phyloP scores from a whole-genome alignment of 352 stramenopile genomes.

The Phytophthora capsici region DNA sequence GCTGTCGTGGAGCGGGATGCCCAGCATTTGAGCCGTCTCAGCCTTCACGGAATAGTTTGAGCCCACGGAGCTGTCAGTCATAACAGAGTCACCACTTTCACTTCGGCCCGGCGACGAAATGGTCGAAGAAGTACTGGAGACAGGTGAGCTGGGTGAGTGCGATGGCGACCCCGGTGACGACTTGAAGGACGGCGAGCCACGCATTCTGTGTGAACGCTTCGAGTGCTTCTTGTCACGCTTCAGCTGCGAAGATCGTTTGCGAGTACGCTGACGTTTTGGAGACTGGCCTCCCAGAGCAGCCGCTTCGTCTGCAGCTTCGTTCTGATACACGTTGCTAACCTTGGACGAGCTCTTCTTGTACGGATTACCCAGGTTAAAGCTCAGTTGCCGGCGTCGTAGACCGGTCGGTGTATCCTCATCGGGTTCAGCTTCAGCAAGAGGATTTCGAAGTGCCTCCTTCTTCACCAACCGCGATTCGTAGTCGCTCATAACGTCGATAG shows the following conservation, averaged over 20 bases:
- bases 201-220: conserved; percentile 68
- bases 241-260: conserved; percentile 86
- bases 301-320: conserved; percentile 86
- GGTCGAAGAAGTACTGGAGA: conserved; percentile 60
- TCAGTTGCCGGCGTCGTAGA: conserved; percentile 75
- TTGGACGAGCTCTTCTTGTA: conserved; percentile 92
- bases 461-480: conserved; percentile 89
- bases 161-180: conserved; percentile 77
- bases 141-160: conserved; percentile 59
- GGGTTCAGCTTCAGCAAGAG: conserved; percentile 81
- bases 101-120: conserved; percentile 73
- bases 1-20: conserved; percentile 73
- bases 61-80: conserved; percentile 61
- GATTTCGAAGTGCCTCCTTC: conserved; percentile 87
- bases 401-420: conserved; percentile 85
- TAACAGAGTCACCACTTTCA: conserved; percentile 64
- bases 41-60: conserved; percentile 86
- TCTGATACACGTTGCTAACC: conserved; percentile 83
- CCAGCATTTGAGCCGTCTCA: conserved; percentile 78
- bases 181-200: conserved; percentile 72
- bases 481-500: conserved; percentile 90
- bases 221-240: conserved; percentile 82
- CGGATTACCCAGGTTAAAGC: conserved; percentile 87
- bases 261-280: conserved; percentile 79
- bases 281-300: conserved; percentile 77